Evolutionary conservation across 169 alveolate genomes (phyloP).

Genomic region (Babesia divergens): DNA sequence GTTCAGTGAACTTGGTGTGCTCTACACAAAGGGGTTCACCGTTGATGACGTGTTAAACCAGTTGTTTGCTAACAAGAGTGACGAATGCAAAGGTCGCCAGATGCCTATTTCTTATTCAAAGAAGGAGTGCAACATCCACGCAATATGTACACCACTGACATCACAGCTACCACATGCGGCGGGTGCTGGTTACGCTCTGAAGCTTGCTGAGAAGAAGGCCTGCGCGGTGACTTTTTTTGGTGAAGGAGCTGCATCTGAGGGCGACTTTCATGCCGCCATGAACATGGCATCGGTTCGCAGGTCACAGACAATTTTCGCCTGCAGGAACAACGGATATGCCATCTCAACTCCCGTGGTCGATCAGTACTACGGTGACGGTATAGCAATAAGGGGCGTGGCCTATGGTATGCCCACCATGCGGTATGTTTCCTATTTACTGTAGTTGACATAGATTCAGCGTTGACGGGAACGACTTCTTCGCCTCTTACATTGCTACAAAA

Average conservation of each 20-base stretch:
- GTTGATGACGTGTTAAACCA: slow-evolving; percentile 77
- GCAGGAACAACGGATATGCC: slow-evolving; percentile 94
- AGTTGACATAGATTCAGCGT: slow-evolving; percentile 49
- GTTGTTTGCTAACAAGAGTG: slow-evolving; percentile 76
- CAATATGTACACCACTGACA: slow-evolving; percentile 92
- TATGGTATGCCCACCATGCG: slow-evolving; percentile 89
- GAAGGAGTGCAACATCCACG: slow-evolving; percentile 80
- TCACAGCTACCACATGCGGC: slow-evolving; percentile 94
- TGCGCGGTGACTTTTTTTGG: slow-evolving; percentile 92
- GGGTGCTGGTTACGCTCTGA: slow-evolving; percentile 93
- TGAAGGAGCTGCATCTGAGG: slow-evolving; percentile 98
- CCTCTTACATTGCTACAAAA: slow-evolving; percentile 89
- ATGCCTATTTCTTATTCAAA: slow-evolving; percentile 95
- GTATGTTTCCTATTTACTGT: background rate
- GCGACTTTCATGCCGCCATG: slow-evolving; percentile 92
- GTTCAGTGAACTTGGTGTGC: slow-evolving; percentile 88
- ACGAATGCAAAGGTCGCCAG: slow-evolving; percentile 94
- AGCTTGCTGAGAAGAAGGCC: slow-evolving; percentile 79
- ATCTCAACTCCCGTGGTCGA: slow-evolving; percentile 92
- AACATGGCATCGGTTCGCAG: slow-evolving; percentile 92
- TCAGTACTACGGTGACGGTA: slow-evolving; percentile 93
- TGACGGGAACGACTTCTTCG: slow-evolving; percentile 91
- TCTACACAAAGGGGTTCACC: slow-evolving; percentile 88
- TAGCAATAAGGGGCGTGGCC: slow-evolving; percentile 93
- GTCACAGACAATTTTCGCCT: slow-evolving; percentile 90